Evolutionary conservation across 805 yeast species (phyloP).

Genomic region (Candida sonorensis): DNA sequence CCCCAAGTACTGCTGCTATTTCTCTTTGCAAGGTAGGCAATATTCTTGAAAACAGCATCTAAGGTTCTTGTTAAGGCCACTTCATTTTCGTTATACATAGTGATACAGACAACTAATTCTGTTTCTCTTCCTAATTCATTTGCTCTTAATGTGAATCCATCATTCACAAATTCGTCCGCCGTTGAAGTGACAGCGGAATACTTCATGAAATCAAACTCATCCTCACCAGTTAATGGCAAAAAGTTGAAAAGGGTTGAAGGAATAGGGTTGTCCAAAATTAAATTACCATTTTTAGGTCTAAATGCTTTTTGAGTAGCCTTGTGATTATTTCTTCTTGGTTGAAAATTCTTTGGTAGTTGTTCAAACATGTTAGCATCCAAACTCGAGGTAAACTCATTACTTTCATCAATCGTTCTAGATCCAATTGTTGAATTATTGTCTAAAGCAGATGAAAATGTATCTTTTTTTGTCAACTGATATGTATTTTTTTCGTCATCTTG

Average conservation of each 20-base stretch:
- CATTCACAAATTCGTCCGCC: conserved; percentile 74
- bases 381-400: conserved; percentile 17
- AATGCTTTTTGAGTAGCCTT: conserved; percentile 50
- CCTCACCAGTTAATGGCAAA: conserved; percentile 79
- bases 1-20: conserved; percentile 89
- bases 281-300: conserved; percentile 68
- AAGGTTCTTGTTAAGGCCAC: conserved; percentile 83
- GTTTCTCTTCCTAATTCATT: conserved; percentile 85
- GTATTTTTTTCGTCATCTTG: conserved; percentile 2
- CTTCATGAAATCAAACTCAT: conserved; percentile 93
- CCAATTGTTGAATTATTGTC: conserved; percentile 14
- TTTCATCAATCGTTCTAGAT: conserved; percentile 12
- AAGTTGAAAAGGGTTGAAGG: conserved; percentile 84
- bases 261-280: conserved; percentile 89
- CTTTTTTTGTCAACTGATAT: conserved; percentile 8
- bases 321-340: conserved; percentile 31
- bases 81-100: conserved; percentile 98
- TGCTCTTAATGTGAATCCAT: conserved; percentile 83
- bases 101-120: conserved; percentile 84
- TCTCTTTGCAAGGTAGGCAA: conserved; percentile 81
- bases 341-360: conserved; percentile 25
- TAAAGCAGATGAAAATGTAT: conserved; percentile 11
- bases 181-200: conserved; percentile 95
- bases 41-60: conserved; percentile 90
- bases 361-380: conserved; percentile 27